Conservation (phyloP, 2,329 filamentous ascomycete genomes). For the Diaporthe longicolla region DNA sequence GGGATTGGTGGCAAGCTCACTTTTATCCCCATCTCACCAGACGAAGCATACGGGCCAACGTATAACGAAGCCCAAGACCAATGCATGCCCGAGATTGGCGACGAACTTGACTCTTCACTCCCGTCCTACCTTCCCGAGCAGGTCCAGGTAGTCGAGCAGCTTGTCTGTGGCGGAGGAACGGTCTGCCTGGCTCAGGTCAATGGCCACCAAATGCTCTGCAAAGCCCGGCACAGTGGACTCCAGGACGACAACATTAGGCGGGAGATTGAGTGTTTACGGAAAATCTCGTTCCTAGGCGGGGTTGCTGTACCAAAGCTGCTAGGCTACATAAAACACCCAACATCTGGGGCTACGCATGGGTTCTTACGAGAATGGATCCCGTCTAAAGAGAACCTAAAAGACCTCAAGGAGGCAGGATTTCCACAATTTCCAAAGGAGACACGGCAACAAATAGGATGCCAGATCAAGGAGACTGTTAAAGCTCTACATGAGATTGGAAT, state of each 20-base stretch:
- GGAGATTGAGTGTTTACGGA: slow-evolving; percentile 32
- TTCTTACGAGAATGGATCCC: slow-evolving; percentile 35
- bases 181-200: slow-evolving; percentile 12
- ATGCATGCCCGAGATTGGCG: not conserved
- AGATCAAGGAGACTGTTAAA: slow-evolving; percentile 48
- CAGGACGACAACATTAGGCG: slow-evolving; percentile 4
- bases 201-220: slow-evolving; percentile 21
- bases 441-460: slow-evolving; percentile 32
- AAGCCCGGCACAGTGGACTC: slow-evolving; percentile 1
- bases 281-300: not conserved
- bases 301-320: slow-evolving; percentile 4
- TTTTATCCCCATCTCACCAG: not conserved
- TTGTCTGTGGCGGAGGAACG: not conserved
- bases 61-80: not conserved
- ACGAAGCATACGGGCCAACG: slow-evolving; percentile 18
- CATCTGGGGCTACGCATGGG: not conserved
- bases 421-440: not conserved
- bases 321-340: slow-evolving; percentile 16
- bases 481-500: slow-evolving; percentile 48
- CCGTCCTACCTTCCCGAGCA: slow-evolving; percentile 19
- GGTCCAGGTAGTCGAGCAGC: slow-evolving; percentile 12
- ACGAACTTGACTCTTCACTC: slow-evolving; percentile 3
- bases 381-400: slow-evolving; percentile 11
- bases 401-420: slow-evolving; percentile 1
- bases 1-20: not conserved